phyloP scores from a whole-genome alignment of 768 basidiomycete species.

The Piloderma croceum region DNA sequence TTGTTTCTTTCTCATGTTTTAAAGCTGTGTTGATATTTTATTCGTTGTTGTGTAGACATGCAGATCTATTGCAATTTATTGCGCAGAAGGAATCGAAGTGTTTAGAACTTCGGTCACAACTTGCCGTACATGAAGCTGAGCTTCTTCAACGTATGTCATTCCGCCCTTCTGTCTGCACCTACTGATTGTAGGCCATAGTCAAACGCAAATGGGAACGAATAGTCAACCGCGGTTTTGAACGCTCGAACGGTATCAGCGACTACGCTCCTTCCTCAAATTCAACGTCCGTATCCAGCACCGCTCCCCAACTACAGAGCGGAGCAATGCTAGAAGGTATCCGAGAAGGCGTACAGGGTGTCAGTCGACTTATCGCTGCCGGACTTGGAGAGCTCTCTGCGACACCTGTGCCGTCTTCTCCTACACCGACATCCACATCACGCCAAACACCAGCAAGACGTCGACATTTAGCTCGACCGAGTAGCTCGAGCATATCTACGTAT shows the following conservation, averaged over 20 bases:
- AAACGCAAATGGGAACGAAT: constrained; percentile 85
- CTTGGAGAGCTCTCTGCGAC: constrained; percentile 28
- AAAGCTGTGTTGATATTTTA: background rate
- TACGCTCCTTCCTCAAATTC: background rate
- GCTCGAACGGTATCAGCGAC: constrained; percentile 10
- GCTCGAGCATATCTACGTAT: constrained; percentile 27
- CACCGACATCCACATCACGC: constrained; percentile 8
- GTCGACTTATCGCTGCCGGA: constrained; percentile 50
- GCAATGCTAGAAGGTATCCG: constrained; percentile 54
- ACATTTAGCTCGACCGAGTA: constrained; percentile 21
- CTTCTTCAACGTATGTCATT: constrained; percentile 51
- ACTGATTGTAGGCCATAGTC: constrained; percentile 34
- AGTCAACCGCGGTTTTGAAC: constrained; percentile 56
- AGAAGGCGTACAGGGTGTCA: constrained; percentile 57
- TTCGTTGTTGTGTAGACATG: constrained; percentile 47
- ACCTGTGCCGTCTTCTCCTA: constrained; percentile 13
- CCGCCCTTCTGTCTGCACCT: background rate
- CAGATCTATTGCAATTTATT: constrained; percentile 76
- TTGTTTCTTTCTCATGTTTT: background rate
- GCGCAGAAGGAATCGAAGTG: constrained; percentile 85
- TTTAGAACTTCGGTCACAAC: constrained; percentile 72
- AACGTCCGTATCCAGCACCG: constrained; percentile 7
- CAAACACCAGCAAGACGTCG: constrained; percentile 9
- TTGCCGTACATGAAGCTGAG: constrained; percentile 67
- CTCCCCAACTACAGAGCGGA: constrained; percentile 17